A percentile compares a stretch with the other conserved stretches of the same genome.
Conservation (phyloP, 108 stramenopile species). For the Chaetoceros muelleri region DNA sequence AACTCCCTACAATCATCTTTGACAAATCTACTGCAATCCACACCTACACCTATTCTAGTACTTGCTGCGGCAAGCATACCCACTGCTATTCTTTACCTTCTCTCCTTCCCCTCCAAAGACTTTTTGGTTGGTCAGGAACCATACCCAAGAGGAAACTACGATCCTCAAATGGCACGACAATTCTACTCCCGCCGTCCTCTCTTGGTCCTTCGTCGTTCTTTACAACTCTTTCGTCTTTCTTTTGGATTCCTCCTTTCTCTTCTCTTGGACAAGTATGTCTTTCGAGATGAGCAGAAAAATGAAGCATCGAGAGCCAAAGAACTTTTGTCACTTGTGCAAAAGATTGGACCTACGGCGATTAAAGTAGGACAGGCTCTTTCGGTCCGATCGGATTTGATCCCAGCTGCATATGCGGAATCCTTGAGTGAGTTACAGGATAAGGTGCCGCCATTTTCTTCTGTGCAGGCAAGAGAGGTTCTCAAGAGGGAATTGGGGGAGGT, state of each 20-base stretch:
- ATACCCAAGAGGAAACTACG: slow-evolving; percentile 48
- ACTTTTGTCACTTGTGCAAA: slow-evolving; percentile 30
- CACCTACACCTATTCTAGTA: too few species aligned
- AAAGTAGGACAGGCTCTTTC: slow-evolving; percentile 75
- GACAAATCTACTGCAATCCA: too few species aligned
- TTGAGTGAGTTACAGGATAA: slow-evolving; percentile 65
- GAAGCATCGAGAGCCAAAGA: slow-evolving; percentile 23
- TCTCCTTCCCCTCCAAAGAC: slow-evolving; percentile 5
- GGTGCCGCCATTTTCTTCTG: slow-evolving; percentile 53
- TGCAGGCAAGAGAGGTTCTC: slow-evolving; percentile 35
- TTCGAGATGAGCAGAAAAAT: slow-evolving; percentile 4
- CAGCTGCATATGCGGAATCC: slow-evolving; percentile 46
- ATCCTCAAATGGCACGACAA: slow-evolving; percentile 26
- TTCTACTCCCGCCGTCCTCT: slow-evolving; percentile 39
- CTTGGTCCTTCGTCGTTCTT: slow-evolving; percentile 15
- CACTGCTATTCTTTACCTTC: background rate
- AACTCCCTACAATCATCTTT: too few species aligned
- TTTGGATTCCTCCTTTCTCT: slow-evolving; percentile 16
- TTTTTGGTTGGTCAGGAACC: slow-evolving; percentile 23
- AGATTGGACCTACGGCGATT: slow-evolving; percentile 54
- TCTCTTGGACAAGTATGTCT: slow-evolving; percentile 25
- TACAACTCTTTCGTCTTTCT: slow-evolving; percentile 18
- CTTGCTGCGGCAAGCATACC: background rate
- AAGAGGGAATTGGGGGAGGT: slow-evolving; percentile 36
- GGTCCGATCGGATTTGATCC: slow-evolving; percentile 66